A percentile compares a stretch with the other conserved stretches of the same genome.
Conservation (phyloP, 2,329 filamentous ascomycete species). For the Neopestalotiopsis sp. region DNA sequence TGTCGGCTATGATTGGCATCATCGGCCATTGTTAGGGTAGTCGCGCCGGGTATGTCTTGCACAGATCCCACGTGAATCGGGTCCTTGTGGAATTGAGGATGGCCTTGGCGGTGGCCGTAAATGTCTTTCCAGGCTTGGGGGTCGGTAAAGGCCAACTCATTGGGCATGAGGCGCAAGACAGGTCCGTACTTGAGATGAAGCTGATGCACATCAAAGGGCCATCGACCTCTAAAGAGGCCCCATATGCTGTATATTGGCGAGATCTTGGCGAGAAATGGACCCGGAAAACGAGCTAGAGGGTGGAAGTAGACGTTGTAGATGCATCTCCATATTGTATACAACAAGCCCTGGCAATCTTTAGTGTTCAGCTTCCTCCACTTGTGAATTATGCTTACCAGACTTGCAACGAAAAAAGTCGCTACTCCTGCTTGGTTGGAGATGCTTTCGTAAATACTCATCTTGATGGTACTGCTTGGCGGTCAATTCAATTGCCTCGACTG, state of each 20-base stretch:
- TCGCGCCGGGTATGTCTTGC: constrained; percentile 39
- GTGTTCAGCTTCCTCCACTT: neutral
- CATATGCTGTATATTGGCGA: constrained; percentile 31
- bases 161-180: constrained; percentile 46
- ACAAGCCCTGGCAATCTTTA: neutral
- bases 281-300: constrained; percentile 33
- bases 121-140: constrained; percentile 46
- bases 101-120: constrained; percentile 41
- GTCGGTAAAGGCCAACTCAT: constrained; percentile 47
- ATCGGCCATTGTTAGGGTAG: constrained; percentile 31
- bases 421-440: neutral
- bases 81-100: constrained; percentile 40
- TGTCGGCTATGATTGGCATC: constrained; percentile 41
- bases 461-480: neutral
- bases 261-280: constrained; percentile 33
- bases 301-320: constrained; percentile 38
- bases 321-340: constrained; percentile 14
- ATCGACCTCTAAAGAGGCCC: constrained; percentile 28
- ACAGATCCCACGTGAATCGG: constrained; percentile 36
- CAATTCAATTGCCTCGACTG: neutral
- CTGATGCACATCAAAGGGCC: constrained; percentile 30
- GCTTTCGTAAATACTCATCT: neutral
- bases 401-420: neutral
- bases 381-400: neutral
- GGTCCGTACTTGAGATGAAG: constrained; percentile 45